Conservation (phyloP, 345 rosid species). For the Raphanus sativus region DNA sequence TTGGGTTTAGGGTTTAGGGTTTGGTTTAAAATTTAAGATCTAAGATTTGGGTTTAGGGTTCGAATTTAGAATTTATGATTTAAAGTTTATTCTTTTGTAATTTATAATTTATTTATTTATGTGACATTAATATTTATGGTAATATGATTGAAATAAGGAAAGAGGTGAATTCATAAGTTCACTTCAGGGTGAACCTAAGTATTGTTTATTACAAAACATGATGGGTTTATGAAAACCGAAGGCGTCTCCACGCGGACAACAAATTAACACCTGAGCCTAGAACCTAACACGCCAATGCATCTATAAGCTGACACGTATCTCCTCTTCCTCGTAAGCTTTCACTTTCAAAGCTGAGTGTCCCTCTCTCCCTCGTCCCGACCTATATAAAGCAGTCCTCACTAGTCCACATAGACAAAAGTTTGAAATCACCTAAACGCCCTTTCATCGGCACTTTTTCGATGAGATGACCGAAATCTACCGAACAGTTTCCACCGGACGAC, state of each 20-base stretch:
- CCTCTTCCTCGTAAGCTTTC: conserved; percentile 29
- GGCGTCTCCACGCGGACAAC: conserved; percentile 32
- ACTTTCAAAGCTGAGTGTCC: background rate
- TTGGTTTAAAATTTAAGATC: no score
- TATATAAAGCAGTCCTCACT: conserved; percentile 26
- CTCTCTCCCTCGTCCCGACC: background rate
- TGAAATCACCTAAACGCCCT: no score
- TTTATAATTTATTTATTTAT: no score
- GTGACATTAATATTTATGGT: no score
- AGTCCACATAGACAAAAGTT: background rate
- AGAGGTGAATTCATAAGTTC: no score
- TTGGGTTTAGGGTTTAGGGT: no score
- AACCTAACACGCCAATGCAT: conserved; percentile 29
- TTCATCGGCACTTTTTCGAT: background rate
- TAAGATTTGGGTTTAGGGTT: no score
- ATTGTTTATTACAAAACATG: background rate
- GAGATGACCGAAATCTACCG: conserved; percentile 35
- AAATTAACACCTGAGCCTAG: conserved; percentile 30
- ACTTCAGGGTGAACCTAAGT: no score
- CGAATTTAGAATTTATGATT: no score
- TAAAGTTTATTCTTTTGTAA: no score
- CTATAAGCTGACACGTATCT: background rate
- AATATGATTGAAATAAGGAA: no score
- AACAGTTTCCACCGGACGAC: conserved; percentile 12
- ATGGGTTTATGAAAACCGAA: conserved; percentile 2